These are phyloP conservation scores for Russula foetens DNA, from an alignment of 768 basidiomycete species.

Conservation along the genomic window DNA sequence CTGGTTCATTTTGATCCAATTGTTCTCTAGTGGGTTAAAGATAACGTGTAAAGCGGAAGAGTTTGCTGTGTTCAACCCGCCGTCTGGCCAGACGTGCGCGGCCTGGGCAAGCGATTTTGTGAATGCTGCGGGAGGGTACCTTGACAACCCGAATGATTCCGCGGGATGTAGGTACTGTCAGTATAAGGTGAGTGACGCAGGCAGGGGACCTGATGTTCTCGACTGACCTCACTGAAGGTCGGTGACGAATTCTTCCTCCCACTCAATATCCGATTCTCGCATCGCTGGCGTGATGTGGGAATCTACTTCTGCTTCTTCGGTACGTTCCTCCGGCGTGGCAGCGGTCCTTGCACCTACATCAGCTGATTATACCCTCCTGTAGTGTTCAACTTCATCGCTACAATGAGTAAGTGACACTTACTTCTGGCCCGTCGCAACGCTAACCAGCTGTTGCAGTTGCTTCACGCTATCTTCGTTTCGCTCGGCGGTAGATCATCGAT, in stretches of 20 bases:
- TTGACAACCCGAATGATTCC: constrained; percentile 57
- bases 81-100: constrained; percentile 61
- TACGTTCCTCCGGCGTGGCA: constrained; percentile 24
- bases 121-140: constrained; percentile 55
- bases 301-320: constrained; percentile 56
- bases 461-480: constrained; percentile 46
- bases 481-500: constrained; percentile 14
- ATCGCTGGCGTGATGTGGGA: constrained; percentile 63
- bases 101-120: constrained; percentile 69
- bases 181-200: constrained; percentile 32
- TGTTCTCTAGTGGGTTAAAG: constrained; percentile 41
- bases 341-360: not conserved
- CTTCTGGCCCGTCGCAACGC: not conserved
- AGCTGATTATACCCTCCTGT: not conserved
- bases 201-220: not conserved
- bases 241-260: constrained; percentile 68
- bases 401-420: constrained; percentile 34
- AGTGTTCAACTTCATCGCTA: constrained; percentile 65
- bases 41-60: constrained; percentile 63
- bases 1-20: not conserved
- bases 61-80: constrained; percentile 64
- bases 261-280: constrained; percentile 53
- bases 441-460: constrained; percentile 38
- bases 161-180: constrained; percentile 65
- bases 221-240: constrained; percentile 25